Conservation (phyloP, 495 filamentous ascomycete species). For the Massariosphaeria phaeospora region DNA sequence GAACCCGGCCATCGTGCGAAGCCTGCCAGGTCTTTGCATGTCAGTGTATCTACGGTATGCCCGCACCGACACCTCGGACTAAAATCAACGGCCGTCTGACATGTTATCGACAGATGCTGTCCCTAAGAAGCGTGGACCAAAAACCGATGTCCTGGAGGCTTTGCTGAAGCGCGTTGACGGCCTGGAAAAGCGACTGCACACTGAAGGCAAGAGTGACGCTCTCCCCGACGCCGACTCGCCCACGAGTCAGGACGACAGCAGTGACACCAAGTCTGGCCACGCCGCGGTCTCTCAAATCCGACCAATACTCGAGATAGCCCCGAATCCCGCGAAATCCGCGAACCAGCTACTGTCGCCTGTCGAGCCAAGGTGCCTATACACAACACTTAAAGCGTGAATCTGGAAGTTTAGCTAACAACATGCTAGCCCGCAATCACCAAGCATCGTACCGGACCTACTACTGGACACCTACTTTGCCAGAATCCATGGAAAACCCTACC, state of each 20-base stretch:
- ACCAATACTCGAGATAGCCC: slow-evolving; percentile 28
- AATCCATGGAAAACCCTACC: slow-evolving; percentile 72
- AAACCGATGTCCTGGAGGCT: slow-evolving; percentile 82
- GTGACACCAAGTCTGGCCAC: slow-evolving; percentile 14
- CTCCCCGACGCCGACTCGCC: slow-evolving; percentile 21
- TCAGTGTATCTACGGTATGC: slow-evolving; percentile 79
- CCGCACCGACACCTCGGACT: background rate
- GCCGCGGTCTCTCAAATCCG: slow-evolving; percentile 5
- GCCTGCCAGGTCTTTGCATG: slow-evolving; percentile 85
- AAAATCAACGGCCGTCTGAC: slow-evolving; percentile 8
- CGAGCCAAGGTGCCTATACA: slow-evolving; percentile 29
- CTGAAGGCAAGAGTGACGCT: slow-evolving; percentile 33
- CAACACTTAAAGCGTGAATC: slow-evolving; percentile 2
- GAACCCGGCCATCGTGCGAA: slow-evolving; percentile 74
- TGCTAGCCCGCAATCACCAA: slow-evolving; percentile 30
- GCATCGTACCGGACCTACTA: slow-evolving; percentile 46
- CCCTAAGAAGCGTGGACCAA: slow-evolving; percentile 82
- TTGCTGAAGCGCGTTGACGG: slow-evolving; percentile 78
- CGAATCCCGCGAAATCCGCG: slow-evolving; percentile 14
- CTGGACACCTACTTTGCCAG: slow-evolving; percentile 72
- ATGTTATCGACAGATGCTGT: slow-evolving; percentile 85
- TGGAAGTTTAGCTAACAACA: slow-evolving; percentile 14
- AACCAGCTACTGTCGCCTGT: slow-evolving; percentile 30
- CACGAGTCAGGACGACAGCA: slow-evolving; percentile 13
- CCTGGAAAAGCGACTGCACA: slow-evolving; percentile 68